phyloP scores from a whole-genome alignment of 2,329 filamentous ascomycete species.

The Cadophora gregata region DNA sequence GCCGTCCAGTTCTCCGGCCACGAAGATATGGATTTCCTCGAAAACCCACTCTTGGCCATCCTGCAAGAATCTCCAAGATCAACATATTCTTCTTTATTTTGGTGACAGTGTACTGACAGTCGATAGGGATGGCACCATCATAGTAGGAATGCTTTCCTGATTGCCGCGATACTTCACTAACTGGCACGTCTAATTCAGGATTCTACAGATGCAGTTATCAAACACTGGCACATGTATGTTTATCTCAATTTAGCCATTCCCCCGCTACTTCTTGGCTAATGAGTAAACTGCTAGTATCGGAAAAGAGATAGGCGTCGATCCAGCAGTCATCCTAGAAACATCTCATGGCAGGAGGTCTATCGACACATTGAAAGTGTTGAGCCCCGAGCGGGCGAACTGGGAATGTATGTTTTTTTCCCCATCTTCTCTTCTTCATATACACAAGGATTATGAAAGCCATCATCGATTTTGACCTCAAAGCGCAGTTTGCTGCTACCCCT shows the following conservation, averaged over 20 bases:
- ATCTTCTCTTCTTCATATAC: not conserved
- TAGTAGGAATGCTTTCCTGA: constrained; percentile 50
- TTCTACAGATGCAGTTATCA: constrained; percentile 76
- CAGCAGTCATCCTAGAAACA: constrained; percentile 83
- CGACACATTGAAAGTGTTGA: constrained; percentile 79
- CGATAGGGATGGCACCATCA: constrained; percentile 66
- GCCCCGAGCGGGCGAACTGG: constrained; percentile 82
- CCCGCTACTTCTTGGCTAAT: constrained; percentile 20
- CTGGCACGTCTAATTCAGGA: constrained; percentile 44
- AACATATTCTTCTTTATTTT: not conserved
- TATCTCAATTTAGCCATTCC: not conserved
- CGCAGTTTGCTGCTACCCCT: not conserved
- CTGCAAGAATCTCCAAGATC: not conserved
- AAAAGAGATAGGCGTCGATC: constrained; percentile 81
- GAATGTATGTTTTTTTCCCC: constrained; percentile 70
- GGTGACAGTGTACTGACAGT: not conserved
- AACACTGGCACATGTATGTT: constrained; percentile 69
- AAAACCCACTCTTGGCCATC: not conserved
- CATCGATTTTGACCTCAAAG: not conserved
- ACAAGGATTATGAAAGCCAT: not conserved
- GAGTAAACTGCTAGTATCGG: constrained; percentile 63
- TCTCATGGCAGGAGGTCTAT: constrained; percentile 92
- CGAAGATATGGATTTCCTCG: not conserved
- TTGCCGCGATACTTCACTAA: not conserved
- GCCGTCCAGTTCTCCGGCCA: not conserved